Base-by-base conservation (phyloP, 1,284 basidiomycete genomes). In the Fomitopsis pinicola region DNA sequence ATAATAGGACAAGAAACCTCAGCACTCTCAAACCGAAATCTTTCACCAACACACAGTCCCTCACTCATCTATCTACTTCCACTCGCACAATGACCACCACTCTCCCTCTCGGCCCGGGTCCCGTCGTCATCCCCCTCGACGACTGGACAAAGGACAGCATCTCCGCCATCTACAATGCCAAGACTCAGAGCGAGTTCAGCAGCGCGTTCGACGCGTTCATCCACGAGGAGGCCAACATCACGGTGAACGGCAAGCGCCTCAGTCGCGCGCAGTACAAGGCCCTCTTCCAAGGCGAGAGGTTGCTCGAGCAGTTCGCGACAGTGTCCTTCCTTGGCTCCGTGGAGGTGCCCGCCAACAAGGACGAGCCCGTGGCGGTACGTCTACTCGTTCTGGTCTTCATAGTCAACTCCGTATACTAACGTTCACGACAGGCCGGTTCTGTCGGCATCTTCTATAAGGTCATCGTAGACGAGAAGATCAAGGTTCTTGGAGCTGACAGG, bases 181-280 rank as follows among this genome's bases (percentile, higher is more conserved):
- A 71, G 48, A 71, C 68, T 1, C 44, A 64, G 17, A 54, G 54
- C 0, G 69, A 65, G 14, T 79, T 79, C 58, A 55, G 73, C 40
- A 36, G 55, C 8, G 68, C 71, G 2, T 79, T 79, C 63, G 71
- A 77, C 28, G 65, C 61, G 0, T 76, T 75, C 52, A 69, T 79
- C 60, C 67, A 71, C 1, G 7, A 65, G 28, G n/a, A 73, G 5
- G 69, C 70, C 30, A 63, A 56, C 5, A 69, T 79, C 58, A 68
- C 64, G 9, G 64, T 80, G 59, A 80, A 79, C 61, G 77, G 73
- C 42, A 63, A 73, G 53, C 19, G 61, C 15, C 52, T 69, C 30
- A 62, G 65, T 30, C 65, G 66, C 55, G 69, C 65, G 19, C 53
- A 65, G 40, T 73, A 71, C 68, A 69, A 71, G 70, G 45, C 62